Conservation (phyloP, 1,139 yeast genomes). For the Tardiomyces depauwii region DNA sequence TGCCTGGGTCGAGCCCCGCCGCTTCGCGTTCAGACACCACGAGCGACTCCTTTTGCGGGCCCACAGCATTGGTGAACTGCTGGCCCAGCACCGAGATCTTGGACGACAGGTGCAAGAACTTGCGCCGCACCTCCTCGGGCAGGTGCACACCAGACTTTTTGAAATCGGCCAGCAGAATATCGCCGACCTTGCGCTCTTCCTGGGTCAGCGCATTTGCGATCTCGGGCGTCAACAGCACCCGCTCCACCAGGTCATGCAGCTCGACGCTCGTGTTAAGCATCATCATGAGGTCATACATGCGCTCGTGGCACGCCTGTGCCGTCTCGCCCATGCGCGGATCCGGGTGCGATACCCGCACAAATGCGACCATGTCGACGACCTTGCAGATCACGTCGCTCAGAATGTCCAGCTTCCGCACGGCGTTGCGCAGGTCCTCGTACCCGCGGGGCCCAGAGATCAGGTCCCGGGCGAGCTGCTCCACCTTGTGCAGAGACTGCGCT, state of each 20-base stretch:
- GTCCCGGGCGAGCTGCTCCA: constrained; percentile 46
- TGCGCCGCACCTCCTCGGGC: constrained; percentile 49
- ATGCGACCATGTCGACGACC: constrained; percentile 90
- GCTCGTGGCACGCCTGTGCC: constrained; percentile 82
- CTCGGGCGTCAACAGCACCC: constrained; percentile 38
- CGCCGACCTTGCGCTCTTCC: constrained; percentile 81
- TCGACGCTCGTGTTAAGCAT: constrained; percentile 76
- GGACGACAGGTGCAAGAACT: constrained; percentile 71
- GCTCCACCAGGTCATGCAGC: constrained; percentile 48
- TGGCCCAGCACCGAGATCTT: constrained; percentile 78
- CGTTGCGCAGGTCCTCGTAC: constrained; percentile 38
- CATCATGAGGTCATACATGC: constrained; percentile 91
- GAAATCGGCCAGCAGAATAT: constrained; percentile 70
- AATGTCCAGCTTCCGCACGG: constrained; percentile 64
- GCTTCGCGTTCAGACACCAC: constrained; percentile 24
- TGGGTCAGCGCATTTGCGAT: constrained; percentile 34
- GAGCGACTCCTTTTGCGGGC: constrained; percentile 25
- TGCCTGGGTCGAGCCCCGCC: constrained; percentile 27
- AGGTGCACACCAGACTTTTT: constrained; percentile 84
- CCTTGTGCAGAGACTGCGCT: constrained; percentile 46
- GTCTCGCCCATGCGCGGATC: constrained; percentile 56
- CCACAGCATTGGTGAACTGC: constrained; percentile 50
- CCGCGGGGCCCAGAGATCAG: constrained; percentile 36
- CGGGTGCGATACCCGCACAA: constrained; percentile 84
- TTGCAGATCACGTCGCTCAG: constrained; percentile 82